Evolutionary conservation across 1,284 basidiomycete species (phyloP).

Genomic region (Cystobasidiaceae sp.): DNA sequence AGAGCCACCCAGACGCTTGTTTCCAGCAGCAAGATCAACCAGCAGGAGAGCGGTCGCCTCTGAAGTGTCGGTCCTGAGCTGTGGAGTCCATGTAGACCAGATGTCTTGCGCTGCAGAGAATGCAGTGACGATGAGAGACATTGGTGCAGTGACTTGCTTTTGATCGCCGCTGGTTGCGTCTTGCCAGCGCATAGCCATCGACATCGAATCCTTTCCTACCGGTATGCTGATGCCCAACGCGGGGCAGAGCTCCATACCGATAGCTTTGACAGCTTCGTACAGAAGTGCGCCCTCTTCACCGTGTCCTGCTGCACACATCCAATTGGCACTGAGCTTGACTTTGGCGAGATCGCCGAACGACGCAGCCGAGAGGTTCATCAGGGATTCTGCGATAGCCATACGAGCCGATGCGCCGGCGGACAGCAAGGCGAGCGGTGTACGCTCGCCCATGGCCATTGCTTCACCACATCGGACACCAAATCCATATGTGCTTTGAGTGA

Average conservation of each 20-base stretch:
- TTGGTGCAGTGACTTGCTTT: conserved; percentile 79
- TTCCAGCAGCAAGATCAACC: conserved; percentile 80
- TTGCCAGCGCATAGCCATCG: conserved; percentile 96
- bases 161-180: conserved; percentile 56
- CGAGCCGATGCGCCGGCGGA: conserved; percentile 82
- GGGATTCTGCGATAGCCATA: conserved; percentile 91
- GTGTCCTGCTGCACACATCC: conserved; percentile 96
- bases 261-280: conserved; percentile 86
- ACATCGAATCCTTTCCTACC: conserved; percentile 99
- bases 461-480: conserved; percentile 77
- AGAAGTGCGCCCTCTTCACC: conserved; percentile 83
- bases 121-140: conserved; percentile 90
- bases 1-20: conserved; percentile 85
- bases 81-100: conserved; percentile 83
- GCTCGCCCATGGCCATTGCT: conserved; percentile 97
- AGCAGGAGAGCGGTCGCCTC: conserved; percentile 72
- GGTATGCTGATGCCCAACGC: conserved; percentile 88
- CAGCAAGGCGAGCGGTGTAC: conserved; percentile 85
- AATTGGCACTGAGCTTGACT: conserved; percentile 95
- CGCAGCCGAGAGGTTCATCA: conserved; percentile 86
- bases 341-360: conserved; percentile 63
- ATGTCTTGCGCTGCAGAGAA: conserved; percentile 84
- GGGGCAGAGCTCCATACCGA: conserved; percentile 94
- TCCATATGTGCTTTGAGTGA: conserved; percentile 89
- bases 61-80: conserved; percentile 61